Base-by-base conservation (phyloP, 2,329 filamentous ascomycete genomes). In the Aspergillus sojae region DNA sequence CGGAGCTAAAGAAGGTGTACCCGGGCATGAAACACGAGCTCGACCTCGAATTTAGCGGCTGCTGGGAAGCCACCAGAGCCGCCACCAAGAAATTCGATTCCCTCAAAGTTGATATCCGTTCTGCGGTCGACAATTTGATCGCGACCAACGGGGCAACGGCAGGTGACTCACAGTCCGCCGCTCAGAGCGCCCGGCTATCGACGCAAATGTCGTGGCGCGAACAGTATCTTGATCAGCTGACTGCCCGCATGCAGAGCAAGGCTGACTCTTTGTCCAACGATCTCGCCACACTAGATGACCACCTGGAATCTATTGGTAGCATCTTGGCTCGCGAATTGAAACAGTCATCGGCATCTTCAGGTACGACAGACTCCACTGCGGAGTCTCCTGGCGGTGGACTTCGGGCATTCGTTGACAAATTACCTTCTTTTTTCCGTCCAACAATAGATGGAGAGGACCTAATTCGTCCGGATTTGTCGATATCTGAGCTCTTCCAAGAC, bases 11-110 rank as follows among this genome's bases (percentile, higher is more conserved):
- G 54, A 61, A 62, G n/a, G 64, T 63, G 32, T 73, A 76, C 52
- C 71, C 74, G 16, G 70, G 71, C 26, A 72, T 64, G 2, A 73
- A 71, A 30, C 67, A 79, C 55, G 76, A 77, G n/a, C 71, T 79
- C 1, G 71, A 76, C 16, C 74, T 79, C 12, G 77, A 79, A 62
- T 79, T 78, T 60, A 68, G 72, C 55, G 75, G 77, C 56, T 73
- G 74, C 62, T 69, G 71, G 63, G 63, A 70, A 54, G 75, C 76
- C 19, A 67, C 75, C 4, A 70, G 74, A 54, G 65, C 74, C 11
- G 75, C 77, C 34, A 66, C 70, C 0, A 71, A 71, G 64, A 72
- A 77, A 64, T 74, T 78, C 57, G 75, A 77, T 56, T 75, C 74
- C 16, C 68, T 79, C 11, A 72, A 72, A 52, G 71, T 72, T 11